Evolutionary conservation across 2,329 filamentous ascomycete genomes (phyloP).

Genomic region (Colletotrichum salicis): DNA sequence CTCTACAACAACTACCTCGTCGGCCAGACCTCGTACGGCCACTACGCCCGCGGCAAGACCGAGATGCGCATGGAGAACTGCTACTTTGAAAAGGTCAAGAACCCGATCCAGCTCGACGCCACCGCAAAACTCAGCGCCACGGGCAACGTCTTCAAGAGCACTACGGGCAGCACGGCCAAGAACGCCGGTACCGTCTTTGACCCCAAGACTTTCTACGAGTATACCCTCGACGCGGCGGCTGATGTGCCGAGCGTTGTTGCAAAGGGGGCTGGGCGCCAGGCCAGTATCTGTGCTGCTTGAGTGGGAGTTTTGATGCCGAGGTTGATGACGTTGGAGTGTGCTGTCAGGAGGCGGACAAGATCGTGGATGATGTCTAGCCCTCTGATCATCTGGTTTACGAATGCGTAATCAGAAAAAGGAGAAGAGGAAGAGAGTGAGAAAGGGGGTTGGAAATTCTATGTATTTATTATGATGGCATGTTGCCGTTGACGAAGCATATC

Average conservation of each 20-base stretch:
- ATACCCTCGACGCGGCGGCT: conserved; percentile 35
- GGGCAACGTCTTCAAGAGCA: conserved; percentile 35
- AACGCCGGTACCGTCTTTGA: conserved; percentile 32
- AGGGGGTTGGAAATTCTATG: conserved; percentile 8
- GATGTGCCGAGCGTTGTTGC: conserved; percentile 39
- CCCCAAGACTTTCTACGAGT: conserved; percentile 34
- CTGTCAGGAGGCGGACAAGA: neutral
- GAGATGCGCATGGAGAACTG: conserved; percentile 42
- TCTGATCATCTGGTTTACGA: neutral
- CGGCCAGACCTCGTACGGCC: conserved; percentile 39
- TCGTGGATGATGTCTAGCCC: neutral
- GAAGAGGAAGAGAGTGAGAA: neutral
- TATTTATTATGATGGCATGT: conserved; percentile 22
- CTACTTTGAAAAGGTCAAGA: conserved; percentile 39
- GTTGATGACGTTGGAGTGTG: too few species aligned
- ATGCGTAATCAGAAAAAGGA: neutral
- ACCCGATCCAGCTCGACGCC: conserved; percentile 37
- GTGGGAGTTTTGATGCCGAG: too few species aligned
- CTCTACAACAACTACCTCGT: conserved; percentile 43
- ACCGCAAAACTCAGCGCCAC: conserved; percentile 30
- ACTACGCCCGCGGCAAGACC: conserved; percentile 40
- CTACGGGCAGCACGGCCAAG: conserved; percentile 24
- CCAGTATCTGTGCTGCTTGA: conserved; percentile 37
- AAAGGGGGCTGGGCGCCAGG: conserved; percentile 38
- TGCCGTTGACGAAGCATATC: conserved; percentile 10